Percentiles rank a stretch among this genome's conserved stretches.
These are phyloP conservation scores for Candida cerambycidarum DNA, from an alignment of 805 yeast genomes.

Conservation along the genomic window DNA sequence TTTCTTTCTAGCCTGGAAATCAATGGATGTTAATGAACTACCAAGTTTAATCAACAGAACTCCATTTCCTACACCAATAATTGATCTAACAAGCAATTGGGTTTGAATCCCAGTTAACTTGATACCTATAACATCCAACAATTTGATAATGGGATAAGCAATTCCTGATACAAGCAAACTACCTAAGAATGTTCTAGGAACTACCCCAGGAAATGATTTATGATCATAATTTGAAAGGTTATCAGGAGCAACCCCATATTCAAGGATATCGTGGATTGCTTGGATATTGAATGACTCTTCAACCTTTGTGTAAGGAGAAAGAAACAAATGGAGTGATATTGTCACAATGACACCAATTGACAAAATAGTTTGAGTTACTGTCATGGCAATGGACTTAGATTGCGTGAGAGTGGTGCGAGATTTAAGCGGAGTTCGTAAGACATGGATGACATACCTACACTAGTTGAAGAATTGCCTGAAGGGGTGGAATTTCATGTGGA, in stretches of 20 bases:
- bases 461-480: constrained; percentile 16
- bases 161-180: constrained; percentile 53
- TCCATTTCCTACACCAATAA: constrained; percentile 65
- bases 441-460: constrained; percentile 14
- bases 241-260: constrained; percentile 51
- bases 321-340: constrained; percentile 37
- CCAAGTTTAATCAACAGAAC: constrained; percentile 52
- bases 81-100: constrained; percentile 56
- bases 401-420: no score
- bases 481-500: constrained; percentile 11
- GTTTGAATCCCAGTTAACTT: constrained; percentile 33
- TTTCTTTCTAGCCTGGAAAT: constrained; percentile 20
- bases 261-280: constrained; percentile 79
- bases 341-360: not conserved
- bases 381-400: not conserved
- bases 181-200: constrained; percentile 83
- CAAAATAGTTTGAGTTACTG: not conserved
- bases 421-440: not conserved
- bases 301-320: constrained; percentile 85
- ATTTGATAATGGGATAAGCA: constrained; percentile 34
- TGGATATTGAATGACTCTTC: constrained; percentile 93
- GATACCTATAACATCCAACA: constrained; percentile 20
- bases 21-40: constrained; percentile 25
- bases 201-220: constrained; percentile 77
- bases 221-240: constrained; percentile 63